Percentiles rank a stretch among this genome's conserved stretches.
These are phyloP conservation scores for Xylaria grammica DNA, from an alignment of 495 filamentous ascomycete species.

Conservation along the genomic window DNA sequence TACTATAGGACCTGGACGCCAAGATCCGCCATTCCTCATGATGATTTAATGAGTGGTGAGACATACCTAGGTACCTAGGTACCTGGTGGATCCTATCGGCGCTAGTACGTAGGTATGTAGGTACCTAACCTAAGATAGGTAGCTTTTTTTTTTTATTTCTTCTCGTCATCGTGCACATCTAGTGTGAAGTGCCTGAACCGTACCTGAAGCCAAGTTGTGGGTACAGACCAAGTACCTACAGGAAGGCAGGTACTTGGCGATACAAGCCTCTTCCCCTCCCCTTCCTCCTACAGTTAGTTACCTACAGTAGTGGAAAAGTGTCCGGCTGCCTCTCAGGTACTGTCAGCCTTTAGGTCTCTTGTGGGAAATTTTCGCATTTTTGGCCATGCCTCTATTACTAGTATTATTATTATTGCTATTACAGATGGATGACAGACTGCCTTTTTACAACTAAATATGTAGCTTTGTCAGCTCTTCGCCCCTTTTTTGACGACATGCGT, in stretches of 20 bases:
- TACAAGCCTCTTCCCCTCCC: neutral
- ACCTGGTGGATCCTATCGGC: neutral
- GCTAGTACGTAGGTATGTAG: neutral
- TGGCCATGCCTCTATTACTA: too few relatives aligned
- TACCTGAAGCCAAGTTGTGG: neutral
- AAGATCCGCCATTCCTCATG: neutral
- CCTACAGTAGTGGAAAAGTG: too few relatives aligned
- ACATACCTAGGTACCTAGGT: neutral
- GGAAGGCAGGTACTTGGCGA: neutral
- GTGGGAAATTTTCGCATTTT: too few relatives aligned
- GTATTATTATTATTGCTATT: too few relatives aligned
- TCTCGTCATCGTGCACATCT: constrained; percentile 19
- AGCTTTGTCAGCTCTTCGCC: too few relatives aligned
- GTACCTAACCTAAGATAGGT: too few relatives aligned
- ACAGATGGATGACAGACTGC: too few relatives aligned
- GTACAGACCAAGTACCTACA: constrained; percentile 1
- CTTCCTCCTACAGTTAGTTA: neutral
- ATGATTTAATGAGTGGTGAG: neutral
- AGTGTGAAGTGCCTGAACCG: neutral
- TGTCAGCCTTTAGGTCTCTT: too few relatives aligned
- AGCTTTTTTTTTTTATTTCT: neutral
- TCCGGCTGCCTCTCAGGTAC: too few relatives aligned
- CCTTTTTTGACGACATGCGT: too few relatives aligned
- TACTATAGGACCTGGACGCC: too few relatives aligned
- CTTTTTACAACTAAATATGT: too few relatives aligned